Conservation (phyloP, 345 rosid genomes). For the Lepidium sativum region DNA sequence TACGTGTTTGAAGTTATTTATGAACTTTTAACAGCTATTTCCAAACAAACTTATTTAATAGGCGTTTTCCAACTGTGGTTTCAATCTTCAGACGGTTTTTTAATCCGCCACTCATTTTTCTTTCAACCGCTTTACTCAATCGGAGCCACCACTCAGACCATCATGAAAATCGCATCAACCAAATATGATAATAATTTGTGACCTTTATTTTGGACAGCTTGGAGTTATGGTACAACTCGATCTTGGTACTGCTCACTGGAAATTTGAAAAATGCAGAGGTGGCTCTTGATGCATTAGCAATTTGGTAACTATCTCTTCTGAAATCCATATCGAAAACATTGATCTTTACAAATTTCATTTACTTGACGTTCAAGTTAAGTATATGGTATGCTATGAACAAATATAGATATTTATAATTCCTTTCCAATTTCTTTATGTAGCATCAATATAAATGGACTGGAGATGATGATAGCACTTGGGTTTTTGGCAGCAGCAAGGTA, state of each 20-base stretch:
- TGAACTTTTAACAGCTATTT: too few species aligned
- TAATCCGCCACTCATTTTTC: too few species aligned
- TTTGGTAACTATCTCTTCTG: constrained; percentile 41
- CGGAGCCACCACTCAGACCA: too few species aligned
- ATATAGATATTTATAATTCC: neutral
- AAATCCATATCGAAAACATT: too few species aligned
- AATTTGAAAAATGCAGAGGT: constrained; percentile 56
- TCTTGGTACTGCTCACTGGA: constrained; percentile 63
- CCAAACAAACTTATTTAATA: too few species aligned
- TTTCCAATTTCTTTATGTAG: constrained; percentile 24
- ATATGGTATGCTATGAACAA: neutral
- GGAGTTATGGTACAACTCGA: constrained; percentile 81
- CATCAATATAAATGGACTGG: constrained; percentile 64
- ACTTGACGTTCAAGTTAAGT: neutral
- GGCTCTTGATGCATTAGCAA: constrained; percentile 70
- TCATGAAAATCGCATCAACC: too few species aligned
- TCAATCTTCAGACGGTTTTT: too few species aligned
- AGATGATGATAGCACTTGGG: constrained; percentile 79
- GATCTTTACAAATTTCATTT: neutral
- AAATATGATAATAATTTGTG: neutral
- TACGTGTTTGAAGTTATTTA: too few species aligned
- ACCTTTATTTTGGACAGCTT: constrained; percentile 35
- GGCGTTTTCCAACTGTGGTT: too few species aligned
- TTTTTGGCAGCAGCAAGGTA: constrained; percentile 76
- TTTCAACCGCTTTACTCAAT: too few species aligned